A percentile compares a stretch with the other conserved stretches of the same genome.
Conservation (phyloP, 2,329 filamentous ascomycete genomes). For the Thielaviopsis populi region DNA sequence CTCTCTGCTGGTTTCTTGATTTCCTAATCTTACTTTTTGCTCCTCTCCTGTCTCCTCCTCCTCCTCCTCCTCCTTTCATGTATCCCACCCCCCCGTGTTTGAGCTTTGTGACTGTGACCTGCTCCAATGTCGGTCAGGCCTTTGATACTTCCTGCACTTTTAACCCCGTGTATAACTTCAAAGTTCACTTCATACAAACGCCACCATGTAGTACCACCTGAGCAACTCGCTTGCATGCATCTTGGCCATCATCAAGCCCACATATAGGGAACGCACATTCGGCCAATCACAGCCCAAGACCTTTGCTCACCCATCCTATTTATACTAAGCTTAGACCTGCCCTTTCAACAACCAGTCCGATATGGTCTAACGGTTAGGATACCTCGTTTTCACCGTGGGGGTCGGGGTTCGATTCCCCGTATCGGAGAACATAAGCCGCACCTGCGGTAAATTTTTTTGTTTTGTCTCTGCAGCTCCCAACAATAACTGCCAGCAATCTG, state of each 20-base stretch:
- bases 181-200: neutral
- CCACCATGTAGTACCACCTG: slow-evolving; percentile 1
- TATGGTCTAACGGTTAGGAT: slow-evolving; percentile 18
- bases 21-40: neutral
- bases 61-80: neutral
- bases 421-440: neutral
- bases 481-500: too few relatives aligned
- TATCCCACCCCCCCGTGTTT: neutral
- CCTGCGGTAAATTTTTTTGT: neutral
- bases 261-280: neutral
- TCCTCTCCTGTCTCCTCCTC: neutral
- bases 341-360: slow-evolving; percentile 4
- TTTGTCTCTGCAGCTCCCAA: neutral
- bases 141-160: neutral
- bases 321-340: neutral
- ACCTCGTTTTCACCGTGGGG: slow-evolving; percentile 17
- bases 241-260: neutral
- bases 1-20: too few relatives aligned
- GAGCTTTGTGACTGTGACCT: neutral
- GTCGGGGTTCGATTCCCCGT: slow-evolving; percentile 17
- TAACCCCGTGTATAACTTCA: neutral
- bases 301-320: neutral
- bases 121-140: neutral
- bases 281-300: neutral
- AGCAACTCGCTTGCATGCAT: neutral